phyloP scores from a whole-genome alignment of 129 eudicot genomes.

The Erigeron canadensis region DNA sequence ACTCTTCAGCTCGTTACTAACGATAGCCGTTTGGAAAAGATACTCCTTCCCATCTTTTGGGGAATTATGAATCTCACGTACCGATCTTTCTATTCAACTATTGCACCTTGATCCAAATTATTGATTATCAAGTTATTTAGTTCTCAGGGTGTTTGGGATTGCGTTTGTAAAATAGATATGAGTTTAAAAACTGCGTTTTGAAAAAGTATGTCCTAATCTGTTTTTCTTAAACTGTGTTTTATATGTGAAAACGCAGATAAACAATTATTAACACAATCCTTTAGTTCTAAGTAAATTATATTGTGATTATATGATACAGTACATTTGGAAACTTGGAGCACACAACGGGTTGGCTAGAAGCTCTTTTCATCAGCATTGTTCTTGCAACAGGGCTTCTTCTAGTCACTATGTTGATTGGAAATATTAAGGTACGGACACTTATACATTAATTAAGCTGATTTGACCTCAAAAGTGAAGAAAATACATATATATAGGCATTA shows the following conservation, averaged over 20 bases:
- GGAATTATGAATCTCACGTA: slow-evolving; percentile 94
- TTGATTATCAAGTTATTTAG: background rate
- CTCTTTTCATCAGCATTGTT: slow-evolving; percentile 70
- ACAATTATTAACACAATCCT: background rate
- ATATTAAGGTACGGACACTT: slow-evolving; percentile 78
- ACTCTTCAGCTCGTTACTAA: slow-evolving; percentile 73
- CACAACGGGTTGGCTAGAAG: slow-evolving; percentile 86
- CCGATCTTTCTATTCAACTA: background rate
- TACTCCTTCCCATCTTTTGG: slow-evolving; percentile 85
- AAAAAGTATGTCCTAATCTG: too few species aligned
- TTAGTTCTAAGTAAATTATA: background rate
- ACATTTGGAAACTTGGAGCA: slow-evolving; percentile 87
- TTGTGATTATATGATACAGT: slow-evolving; percentile 31
- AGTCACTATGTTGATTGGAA: slow-evolving; percentile 93
- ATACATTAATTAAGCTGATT: background rate
- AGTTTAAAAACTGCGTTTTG: too few species aligned
- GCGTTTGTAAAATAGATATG: too few species aligned
- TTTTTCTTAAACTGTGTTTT: too few species aligned
- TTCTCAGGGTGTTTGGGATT: too few species aligned
- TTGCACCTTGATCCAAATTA: background rate
- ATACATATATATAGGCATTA: background rate
- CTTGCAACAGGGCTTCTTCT: slow-evolving; percentile 77
- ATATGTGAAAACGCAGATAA: too few species aligned
- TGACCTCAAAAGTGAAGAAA: background rate
- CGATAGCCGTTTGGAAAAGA: slow-evolving; percentile 74